phyloP scores from a whole-genome alignment of 83 land plant genomes.

The Diphasiastrum complanatum region DNA sequence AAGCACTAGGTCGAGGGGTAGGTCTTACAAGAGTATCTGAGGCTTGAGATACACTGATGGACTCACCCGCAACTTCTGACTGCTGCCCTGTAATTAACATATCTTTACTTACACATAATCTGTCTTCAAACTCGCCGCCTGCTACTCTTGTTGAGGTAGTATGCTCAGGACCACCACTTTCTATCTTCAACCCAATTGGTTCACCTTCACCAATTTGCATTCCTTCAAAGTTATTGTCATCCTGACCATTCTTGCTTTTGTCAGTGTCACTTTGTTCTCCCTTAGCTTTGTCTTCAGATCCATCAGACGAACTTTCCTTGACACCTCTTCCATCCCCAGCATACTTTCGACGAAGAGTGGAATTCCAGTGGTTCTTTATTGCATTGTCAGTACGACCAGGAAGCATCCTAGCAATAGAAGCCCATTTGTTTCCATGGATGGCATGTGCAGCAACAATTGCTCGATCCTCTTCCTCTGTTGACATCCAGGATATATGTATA shows the following conservation, averaged over 20 bases:
- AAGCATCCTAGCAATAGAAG: slow-evolving; percentile 63
- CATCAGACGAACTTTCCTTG: slow-evolving; percentile 13
- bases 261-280: slow-evolving; percentile 33
- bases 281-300: slow-evolving; percentile 3
- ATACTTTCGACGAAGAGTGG: slow-evolving; percentile 51
- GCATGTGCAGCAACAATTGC: slow-evolving; percentile 58
- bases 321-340: slow-evolving; percentile 21
- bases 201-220: slow-evolving; percentile 28
- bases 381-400: slow-evolving; percentile 80
- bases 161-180: too few species aligned
- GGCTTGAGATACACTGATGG: not conserved
- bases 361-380: slow-evolving; percentile 81
- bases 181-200: slow-evolving; percentile 22
- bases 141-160: not conserved
- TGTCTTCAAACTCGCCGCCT: not conserved
- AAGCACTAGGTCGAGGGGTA: not conserved
- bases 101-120: not conserved
- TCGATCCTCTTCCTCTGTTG: slow-evolving; percentile 72
- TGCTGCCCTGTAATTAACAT: not conserved
- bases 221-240: slow-evolving; percentile 39
- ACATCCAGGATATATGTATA: too few species aligned
- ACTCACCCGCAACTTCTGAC: not conserved
- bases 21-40: not conserved
- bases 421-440: slow-evolving; percentile 80
- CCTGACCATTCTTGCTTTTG: slow-evolving; percentile 39